Conservation (phyloP, 768 basidiomycete species). For the Serpula lacrymans region DNA sequence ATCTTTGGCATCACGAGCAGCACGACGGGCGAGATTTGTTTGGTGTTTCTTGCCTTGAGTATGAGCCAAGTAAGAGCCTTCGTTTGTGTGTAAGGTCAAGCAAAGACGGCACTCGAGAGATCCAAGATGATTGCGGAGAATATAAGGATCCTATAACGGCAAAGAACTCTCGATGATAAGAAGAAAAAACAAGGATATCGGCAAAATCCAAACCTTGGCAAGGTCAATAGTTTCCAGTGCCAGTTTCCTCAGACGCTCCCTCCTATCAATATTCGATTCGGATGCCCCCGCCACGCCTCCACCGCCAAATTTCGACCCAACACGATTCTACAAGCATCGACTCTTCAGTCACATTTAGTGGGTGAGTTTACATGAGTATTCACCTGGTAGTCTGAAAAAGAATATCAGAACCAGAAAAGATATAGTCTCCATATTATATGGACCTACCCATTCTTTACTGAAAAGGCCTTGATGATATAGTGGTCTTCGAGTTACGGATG, state of each 20-base stretch:
- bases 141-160: constrained; percentile 82
- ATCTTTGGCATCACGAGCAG: constrained; percentile 96
- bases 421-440: constrained; percentile 5
- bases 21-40: constrained; percentile 94
- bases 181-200: background rate
- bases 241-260: constrained; percentile 92
- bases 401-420: constrained; percentile 11
- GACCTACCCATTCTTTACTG: constrained; percentile 29
- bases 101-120: constrained; percentile 98
- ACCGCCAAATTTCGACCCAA: constrained; percentile 93
- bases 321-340: constrained; percentile 89
- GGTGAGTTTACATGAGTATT: too few relatives aligned
- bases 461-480: too few relatives aligned
- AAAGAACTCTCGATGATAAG: constrained; percentile 9
- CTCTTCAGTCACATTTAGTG: too few relatives aligned
- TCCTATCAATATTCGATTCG: constrained; percentile 92
- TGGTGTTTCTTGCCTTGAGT: constrained; percentile 99
- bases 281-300: constrained; percentile 95
- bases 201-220: constrained; percentile 66
- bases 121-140: constrained; percentile 96
- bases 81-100: constrained; percentile 97
- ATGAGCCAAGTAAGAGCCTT: constrained; percentile 97
- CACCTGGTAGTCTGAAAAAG: constrained; percentile 64
- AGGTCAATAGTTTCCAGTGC: constrained; percentile 97
- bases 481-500: too few relatives aligned